Base-by-base conservation (phyloP, 2,329 filamentous ascomycete species). In the Cladophialophora immunda region DNA sequence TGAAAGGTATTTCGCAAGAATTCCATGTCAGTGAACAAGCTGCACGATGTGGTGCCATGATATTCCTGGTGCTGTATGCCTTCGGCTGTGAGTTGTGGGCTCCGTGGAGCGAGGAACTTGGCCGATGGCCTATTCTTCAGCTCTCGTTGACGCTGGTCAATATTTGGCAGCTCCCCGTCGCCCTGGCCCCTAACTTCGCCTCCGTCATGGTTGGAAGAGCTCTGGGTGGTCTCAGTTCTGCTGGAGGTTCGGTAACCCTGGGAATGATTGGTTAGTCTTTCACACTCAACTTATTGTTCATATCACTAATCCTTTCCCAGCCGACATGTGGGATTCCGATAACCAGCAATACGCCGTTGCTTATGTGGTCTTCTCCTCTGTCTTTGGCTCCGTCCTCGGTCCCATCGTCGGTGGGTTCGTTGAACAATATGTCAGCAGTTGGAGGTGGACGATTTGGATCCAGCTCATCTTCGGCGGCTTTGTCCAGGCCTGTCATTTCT, bases 41-140 rank as follows among this genome's bases (percentile, higher is more conserved):
- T 3, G 91, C 89, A 4, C 87, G 91, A 62, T 86, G 87, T 64
- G 92, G 92, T 75, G 90, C 91, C 66, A 90, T 91, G 80, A 87
- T 93, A 69, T 95, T 94, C 80, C 80, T 96, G 45, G 85, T 95
- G 58, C 78, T 89, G 1, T 95, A 96, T 76, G 92, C 92, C 41
- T 94, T 95, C 76, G 92, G 92, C 38, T 95, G 92, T 76, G 92
- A 95, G 78, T 84, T 94, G 0, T 95, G 92, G 92, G 92, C 92
- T 0, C 92, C 92, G 0, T 95, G 92, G 91, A 91, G 88, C 54
- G 92, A 96, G 76, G 92, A 95, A 74, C 83, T 94, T 58, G 92
- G 92, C 22, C 87, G 92, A 58, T 91, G 89, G 81, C 89, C 89
- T 1, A 86, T 95, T 63, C 83, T 94, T 25, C 92, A 94, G 82